phyloP scores from a whole-genome alignment of 768 basidiomycete genomes.

The Leccinum rimulosum region DNA sequence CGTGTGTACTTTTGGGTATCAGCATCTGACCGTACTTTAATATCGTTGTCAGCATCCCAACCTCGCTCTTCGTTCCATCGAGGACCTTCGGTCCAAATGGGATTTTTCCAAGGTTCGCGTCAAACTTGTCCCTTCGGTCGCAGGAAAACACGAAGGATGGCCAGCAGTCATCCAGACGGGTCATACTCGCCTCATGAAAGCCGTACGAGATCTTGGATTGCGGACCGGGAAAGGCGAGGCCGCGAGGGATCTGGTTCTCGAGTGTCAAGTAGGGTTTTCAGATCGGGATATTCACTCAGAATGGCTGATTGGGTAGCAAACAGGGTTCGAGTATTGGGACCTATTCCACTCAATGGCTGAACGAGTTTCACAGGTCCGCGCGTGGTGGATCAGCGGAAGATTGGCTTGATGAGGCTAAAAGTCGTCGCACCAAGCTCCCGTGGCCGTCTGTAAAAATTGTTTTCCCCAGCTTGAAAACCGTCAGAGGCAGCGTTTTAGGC shows the following conservation, averaged over 20 bases:
- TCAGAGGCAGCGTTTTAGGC: slow-evolving; percentile 58
- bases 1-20: slow-evolving; percentile 15
- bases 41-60: slow-evolving; percentile 47
- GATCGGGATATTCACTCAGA: not conserved
- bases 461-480: slow-evolving; percentile 73
- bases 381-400: slow-evolving; percentile 67
- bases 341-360: slow-evolving; percentile 81
- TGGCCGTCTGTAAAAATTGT: slow-evolving; percentile 67
- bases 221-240: slow-evolving; percentile 47
- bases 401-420: slow-evolving; percentile 63
- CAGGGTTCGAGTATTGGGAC: slow-evolving; percentile 84
- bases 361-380: slow-evolving; percentile 79
- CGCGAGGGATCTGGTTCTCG: slow-evolving; percentile 55
- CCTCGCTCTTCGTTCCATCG: slow-evolving; percentile 59
- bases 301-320: slow-evolving; percentile 2
- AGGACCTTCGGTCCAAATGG: slow-evolving; percentile 68
- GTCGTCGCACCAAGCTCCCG: slow-evolving; percentile 54
- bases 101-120: slow-evolving; percentile 79
- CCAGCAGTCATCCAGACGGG: slow-evolving; percentile 57
- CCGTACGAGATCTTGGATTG: slow-evolving; percentile 64
- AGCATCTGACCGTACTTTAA: slow-evolving; percentile 3
- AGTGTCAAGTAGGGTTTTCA: slow-evolving; percentile 68
- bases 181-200: slow-evolving; percentile 73
- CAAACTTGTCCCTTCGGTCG: slow-evolving; percentile 76
- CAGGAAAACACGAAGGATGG: slow-evolving; percentile 85